Evolutionary conservation across 2,329 filamentous ascomycete species (phyloP), one percentile per base, ranked within the genome.

Genomic region (Decorospora gaudefroyi): DNA sequence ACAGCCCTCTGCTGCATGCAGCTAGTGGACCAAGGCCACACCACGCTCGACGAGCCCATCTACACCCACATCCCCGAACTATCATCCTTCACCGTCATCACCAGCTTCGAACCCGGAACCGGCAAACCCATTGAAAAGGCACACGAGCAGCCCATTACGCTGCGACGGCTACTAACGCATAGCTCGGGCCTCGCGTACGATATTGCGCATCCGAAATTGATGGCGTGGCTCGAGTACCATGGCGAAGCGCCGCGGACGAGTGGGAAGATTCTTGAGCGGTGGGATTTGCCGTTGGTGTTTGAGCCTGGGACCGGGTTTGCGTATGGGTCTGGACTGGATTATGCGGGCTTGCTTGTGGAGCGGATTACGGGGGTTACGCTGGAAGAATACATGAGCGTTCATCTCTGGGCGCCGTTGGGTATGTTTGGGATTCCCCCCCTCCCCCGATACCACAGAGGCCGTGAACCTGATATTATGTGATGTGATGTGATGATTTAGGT

Each of bases 371-470:
- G 65, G 4, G 64, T 67, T 47, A 78, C 83, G 0, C 64, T 87
- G 3, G 62, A 85, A 1, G 80, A 81, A 47, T 81, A 86, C 49
- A 83, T 84, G 1, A 81, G 82, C 0, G 72, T 78, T 19, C 62
- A 76, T 42, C 69, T 79, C 8, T 72, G 74, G 62, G 58, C 69
- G 34, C 75, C 74, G 1, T 65, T 78, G 2, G 71, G 68, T 0
- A 64, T n/a, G n/a, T n/a, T n/a, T n/a, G n/a, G n/a, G n/a, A n/a
- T n/a, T n/a, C n/a, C n/a, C n/a, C n/a, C n/a, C n/a, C n/a, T n/a
- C n/a, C n/a, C n/a, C n/a, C n/a, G n/a, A n/a, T n/a, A n/a, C n/a
- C n/a, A n/a, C n/a, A n/a, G n/a, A n/a, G n/a, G n/a, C n/a, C n/a
- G n/a, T n/a, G n/a, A n/a, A n/a, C n/a, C n/a, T n/a, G n/a, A n/a